These are phyloP conservation scores for Dovyalis caffra DNA, from an alignment of 345 rosid species.

Conservation along the genomic window DNA sequence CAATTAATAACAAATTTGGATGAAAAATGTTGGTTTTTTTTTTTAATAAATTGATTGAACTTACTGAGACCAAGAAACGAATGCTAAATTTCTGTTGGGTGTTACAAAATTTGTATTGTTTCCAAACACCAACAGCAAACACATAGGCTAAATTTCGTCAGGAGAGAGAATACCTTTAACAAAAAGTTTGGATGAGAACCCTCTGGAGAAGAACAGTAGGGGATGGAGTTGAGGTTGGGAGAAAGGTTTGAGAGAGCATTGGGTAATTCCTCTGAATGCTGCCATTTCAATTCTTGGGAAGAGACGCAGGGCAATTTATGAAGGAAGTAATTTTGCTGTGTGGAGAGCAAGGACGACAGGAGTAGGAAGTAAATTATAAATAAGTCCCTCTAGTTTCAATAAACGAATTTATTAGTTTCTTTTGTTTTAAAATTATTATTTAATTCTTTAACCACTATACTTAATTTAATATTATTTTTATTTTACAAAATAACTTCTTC, in stretches of 20 bases:
- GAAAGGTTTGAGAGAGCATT: background rate
- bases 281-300: conserved; percentile 18
- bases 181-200: conserved; percentile 35
- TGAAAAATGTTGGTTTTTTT: background rate
- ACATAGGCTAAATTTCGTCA: background rate
- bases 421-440: no score
- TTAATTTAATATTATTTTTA: no score
- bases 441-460: no score
- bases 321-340: no score
- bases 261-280: conserved; percentile 14
- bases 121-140: background rate
- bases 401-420: no score
- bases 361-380: no score
- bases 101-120: background rate
- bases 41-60: background rate
- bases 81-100: background rate
- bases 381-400: no score
- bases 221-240: conserved; percentile 8
- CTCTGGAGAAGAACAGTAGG: conserved; percentile 24
- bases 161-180: conserved; percentile 34
- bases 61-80: background rate
- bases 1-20: background rate
- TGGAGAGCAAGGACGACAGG: no score
- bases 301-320: background rate
- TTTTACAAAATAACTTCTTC: no score